Evolutionary conservation across 352 stramenopile genomes (phyloP), one percentile per base, ranked within the genome.

Genomic region (Globisporangium camurandrum): DNA sequence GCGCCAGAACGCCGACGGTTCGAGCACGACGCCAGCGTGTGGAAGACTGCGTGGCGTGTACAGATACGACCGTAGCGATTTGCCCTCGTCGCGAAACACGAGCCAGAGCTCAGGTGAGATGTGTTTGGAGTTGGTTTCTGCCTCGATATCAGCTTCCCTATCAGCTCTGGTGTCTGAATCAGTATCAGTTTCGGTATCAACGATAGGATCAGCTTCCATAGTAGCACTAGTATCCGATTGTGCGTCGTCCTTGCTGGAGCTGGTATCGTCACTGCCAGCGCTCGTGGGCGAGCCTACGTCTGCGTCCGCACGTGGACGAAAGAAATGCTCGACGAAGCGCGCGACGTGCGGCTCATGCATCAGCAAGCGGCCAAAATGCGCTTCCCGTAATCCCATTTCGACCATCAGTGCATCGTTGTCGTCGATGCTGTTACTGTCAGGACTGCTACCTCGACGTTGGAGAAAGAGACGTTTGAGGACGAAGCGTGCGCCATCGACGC

Each of bases 281-380:
- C n/a, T n/a, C n/a, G n/a, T n/a, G n/a, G n/a, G n/a, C n/a, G n/a
- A n/a, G n/a, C n/a, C n/a, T n/a, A 24, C 24, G 17, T 12, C 17
- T 17, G 1, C 28, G 26, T 46, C 12, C 7, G 37, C 38, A 4
- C 52, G 44, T 1, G 69, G 68, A 0, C 82, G 72, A 60, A 95
- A 93, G 45, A 95, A 91, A 42, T 90, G 80, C 63, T 96, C 86
- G 28, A 96, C 77, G 42, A 93, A 96, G n/a, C 86, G 63, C 30
- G 84, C 56, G 19, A 96, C 68, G 49, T 90, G 83, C 16, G 59
- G 71, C 42, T 88, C 72, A 0, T 50, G 53, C 5, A 58, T 51
- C 20, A 88, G 54, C 3, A 76, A 24, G 20, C 46, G 46, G 24
- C 86, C 86, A 58, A 95, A 96, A 55, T 94, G 75, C 27, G 84